Conservation (phyloP, 176 grass and related monocot genomes). For the Bromus sterilis region DNA sequence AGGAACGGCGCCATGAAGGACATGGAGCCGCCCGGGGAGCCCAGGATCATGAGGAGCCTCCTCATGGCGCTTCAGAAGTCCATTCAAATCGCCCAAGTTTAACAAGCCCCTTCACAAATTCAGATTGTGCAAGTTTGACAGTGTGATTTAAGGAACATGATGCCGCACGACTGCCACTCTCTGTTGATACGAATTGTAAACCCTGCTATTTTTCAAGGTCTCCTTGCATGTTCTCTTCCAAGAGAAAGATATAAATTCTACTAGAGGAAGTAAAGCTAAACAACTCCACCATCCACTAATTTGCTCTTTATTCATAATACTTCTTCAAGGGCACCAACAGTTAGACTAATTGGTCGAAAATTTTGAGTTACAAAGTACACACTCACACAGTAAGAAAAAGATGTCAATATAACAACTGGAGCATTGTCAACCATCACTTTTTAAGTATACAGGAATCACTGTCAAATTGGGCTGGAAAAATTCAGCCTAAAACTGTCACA, state of each 20-base stretch:
- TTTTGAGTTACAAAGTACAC: slow-evolving; percentile 3
- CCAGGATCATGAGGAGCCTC: slow-evolving; percentile 86
- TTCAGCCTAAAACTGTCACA: slow-evolving; percentile 24
- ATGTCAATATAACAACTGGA: slow-evolving; percentile 20
- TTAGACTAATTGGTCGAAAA: not conserved
- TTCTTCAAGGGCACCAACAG: not conserved
- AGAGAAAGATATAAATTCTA: not conserved
- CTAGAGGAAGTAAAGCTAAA: not conserved
- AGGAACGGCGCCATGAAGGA: slow-evolving; percentile 73
- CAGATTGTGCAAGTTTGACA: slow-evolving; percentile 46
- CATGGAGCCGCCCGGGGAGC: slow-evolving; percentile 62
- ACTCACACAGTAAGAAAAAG: not conserved
- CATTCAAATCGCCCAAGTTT: slow-evolving; percentile 55
- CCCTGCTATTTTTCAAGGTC: not conserved
- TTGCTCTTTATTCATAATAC: slow-evolving; percentile 4
- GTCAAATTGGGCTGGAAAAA: slow-evolving; percentile 28
- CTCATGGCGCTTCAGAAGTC: slow-evolving; percentile 77
- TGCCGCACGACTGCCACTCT: not conserved
- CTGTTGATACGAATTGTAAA: not conserved
- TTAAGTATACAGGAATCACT: slow-evolving; percentile 29
- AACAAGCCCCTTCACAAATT: slow-evolving; percentile 11
- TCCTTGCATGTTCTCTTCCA: not conserved
- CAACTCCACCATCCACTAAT: not conserved
- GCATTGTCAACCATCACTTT: slow-evolving; percentile 5
- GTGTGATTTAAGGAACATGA: not conserved